Conservation (phyloP, 2,329 filamentous ascomycete genomes). For the Dactylellina leptospora region DNA sequence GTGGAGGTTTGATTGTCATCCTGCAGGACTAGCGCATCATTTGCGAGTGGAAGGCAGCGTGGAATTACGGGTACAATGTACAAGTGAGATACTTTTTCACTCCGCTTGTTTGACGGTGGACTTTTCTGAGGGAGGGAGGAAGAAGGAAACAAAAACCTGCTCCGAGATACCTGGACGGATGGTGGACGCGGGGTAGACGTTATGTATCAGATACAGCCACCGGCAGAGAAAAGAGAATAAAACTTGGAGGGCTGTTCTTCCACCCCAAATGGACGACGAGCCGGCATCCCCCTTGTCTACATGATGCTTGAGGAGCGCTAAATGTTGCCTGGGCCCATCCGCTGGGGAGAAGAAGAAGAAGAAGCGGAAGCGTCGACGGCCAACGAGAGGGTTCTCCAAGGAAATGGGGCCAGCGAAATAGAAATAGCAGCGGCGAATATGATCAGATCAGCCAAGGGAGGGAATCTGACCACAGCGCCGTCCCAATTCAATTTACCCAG, state of each 20-base stretch:
- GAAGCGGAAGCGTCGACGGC: neutral
- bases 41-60: conserved; percentile 16
- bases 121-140: conserved; percentile 5
- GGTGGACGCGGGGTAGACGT: conserved; percentile 45
- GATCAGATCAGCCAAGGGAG: neutral
- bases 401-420: conserved; percentile 21
- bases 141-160: conserved; percentile 23
- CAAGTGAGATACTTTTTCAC: conserved; percentile 35
- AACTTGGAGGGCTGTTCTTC: conserved; percentile 11
- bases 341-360: neutral
- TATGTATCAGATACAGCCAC: conserved; percentile 51
- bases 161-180: neutral
- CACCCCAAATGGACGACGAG: conserved; percentile 12
- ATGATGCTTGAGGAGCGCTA: conserved; percentile 42
- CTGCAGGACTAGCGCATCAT: conserved; percentile 52
- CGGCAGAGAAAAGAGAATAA: neutral
- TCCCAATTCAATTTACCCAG: conserved; percentile 8
- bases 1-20: conserved; percentile 38
- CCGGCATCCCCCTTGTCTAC: conserved; percentile 42
- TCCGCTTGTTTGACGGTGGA: conserved; percentile 33
- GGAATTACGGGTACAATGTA: conserved; percentile 50
- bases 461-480: conserved; percentile 33
- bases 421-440: neutral
- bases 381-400: conserved; percentile 10
- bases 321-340: conserved; percentile 52